A percentile compares a stretch with the other conserved stretches of the same genome.
Conservation (phyloP, 2,329 filamentous ascomycete species). For the Colletotrichum euphorbiae region DNA sequence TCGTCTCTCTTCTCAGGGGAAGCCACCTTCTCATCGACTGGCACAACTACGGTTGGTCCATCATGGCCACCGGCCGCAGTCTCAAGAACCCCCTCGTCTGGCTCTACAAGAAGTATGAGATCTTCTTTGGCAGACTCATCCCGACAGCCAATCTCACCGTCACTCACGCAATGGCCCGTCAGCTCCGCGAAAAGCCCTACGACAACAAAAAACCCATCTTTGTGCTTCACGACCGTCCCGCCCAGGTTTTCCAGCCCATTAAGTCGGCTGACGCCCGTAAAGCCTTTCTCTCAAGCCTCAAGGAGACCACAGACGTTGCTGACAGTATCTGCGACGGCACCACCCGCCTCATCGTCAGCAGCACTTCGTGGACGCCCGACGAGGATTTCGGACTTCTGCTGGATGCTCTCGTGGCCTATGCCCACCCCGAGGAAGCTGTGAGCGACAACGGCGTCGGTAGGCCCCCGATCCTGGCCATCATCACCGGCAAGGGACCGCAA, state of each 20-base stretch:
- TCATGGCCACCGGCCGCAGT: constrained; percentile 75
- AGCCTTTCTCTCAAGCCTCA: constrained; percentile 71
- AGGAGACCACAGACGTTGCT: constrained; percentile 72
- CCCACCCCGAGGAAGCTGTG: constrained; percentile 58
- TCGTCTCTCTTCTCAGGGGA: constrained; percentile 80
- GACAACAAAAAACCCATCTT: constrained; percentile 72
- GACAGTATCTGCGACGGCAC: constrained; percentile 67
- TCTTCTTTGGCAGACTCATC: constrained; percentile 74
- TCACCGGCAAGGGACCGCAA: constrained; percentile 93
- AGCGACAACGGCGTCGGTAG: constrained; percentile 38
- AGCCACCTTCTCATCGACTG: constrained; percentile 92
- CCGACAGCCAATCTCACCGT: constrained; percentile 84
- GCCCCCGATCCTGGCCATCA: constrained; percentile 80
- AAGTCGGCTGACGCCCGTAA: constrained; percentile 57
- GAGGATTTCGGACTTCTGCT: constrained; percentile 94
- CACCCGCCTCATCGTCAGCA: constrained; percentile 83
- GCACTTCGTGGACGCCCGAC: constrained; percentile 96
- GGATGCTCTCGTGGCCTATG: constrained; percentile 82
- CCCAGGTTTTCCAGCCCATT: constrained; percentile 82
- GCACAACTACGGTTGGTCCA: constrained; percentile 99
- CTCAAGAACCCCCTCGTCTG: constrained; percentile 78
- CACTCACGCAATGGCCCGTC: constrained; percentile 85
- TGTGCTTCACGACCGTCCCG: constrained; percentile 87
- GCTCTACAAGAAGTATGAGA: constrained; percentile 83
- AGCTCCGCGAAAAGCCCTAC: constrained; percentile 75